Base-by-base conservation (phyloP, 352 stramenopile genomes). In the Hyphochytrium catenoides region DNA sequence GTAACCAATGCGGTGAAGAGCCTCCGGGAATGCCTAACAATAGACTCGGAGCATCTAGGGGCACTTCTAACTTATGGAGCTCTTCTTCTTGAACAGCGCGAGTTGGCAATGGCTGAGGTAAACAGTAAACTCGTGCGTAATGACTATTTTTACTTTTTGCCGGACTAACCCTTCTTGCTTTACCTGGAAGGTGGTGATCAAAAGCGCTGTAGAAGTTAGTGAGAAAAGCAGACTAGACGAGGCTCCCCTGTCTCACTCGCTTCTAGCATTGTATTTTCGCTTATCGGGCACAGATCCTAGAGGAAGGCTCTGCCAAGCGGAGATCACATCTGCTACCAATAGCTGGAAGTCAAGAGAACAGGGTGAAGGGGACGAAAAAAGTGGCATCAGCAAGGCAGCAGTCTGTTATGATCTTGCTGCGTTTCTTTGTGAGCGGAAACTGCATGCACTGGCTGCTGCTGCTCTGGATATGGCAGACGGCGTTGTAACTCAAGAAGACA, bases 341-440 rank as follows among this genome's bases (percentile, higher is more conserved):
- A n/a, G n/a, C n/a, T n/a, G n/a, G n/a, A 41, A 60, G 24, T 43
- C 35, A 34, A 28, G 50, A n/a, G 31, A 26, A 17, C 45, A 40
- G 3, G 59, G 3, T 32, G 9, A 14, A 11, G 36, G 19, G 3
- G 9, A 3, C 31, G n/a, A n/a, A 43, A 28, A 21, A 36, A 16
- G 26, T 40, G 47, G 3, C 27, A 5, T 34, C 39, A 3, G 31
- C 36, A 6, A 43, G n/a, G n/a, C 18, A 25, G 44, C 62, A 0
- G 57, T 74, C 9, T 82, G 68, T 63, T 49, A 77, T 46, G 44
- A 55, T 5, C 34, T 79, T 24, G 61, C 51, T 0, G 43, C 60
- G 22, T 56, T 56, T 11, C 40, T 54, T 9, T 44, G 74, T 29
- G 47, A 61, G 5, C 48, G 59, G 27, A 51, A 55, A 8, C 34